Evolutionary conservation across 495 filamentous ascomycete genomes (phyloP), one percentile per base, ranked within the genome.

Genomic region (Daldinia vernicosa): DNA sequence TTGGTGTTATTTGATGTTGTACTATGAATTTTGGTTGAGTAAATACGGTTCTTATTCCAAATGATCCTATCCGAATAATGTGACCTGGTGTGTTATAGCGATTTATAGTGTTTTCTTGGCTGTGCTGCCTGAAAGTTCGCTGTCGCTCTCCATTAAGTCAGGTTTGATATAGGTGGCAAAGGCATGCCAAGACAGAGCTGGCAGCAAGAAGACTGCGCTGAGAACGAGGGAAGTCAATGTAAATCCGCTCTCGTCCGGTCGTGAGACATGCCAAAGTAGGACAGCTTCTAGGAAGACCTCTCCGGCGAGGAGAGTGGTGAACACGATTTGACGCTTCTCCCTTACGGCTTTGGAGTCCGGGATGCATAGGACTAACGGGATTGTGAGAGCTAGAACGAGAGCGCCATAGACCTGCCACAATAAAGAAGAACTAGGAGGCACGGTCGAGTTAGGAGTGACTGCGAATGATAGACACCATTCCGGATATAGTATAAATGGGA

Each of bases 381-480:
- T n/a, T 1, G 69, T 71, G 45, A 71, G 69, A 2, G 63, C 58
- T 5, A 71, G 63, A 28, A 71, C 63, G 0, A 71, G 58, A 15
- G 27, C 63, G 9, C 69, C 69, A 27, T 71, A 71, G 24, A 67
- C 27, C 51, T 71, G 69, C 69, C 69, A 71, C 4, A 71, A 43
- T 24, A 71, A 33, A 17, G 63, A 59, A n/a, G 69, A 63, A 26
- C 58, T 71, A 30, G 58, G 63, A 50, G 69, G 69, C n/a, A 67
- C 58, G 19, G 0, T 53, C 27, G 45, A 30, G 26, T 51, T 12
- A 33, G 35, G 32, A 37, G 58, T 24, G n/a, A 71, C 32, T 11
- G 63, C 69, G 28, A 67, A 71, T 6, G 69, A 71, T 9, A 71
- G 54, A 45, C 69, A 71, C 63, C 63, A 71, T 39, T 67, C 63